Percentiles rank a stretch among this genome's conserved stretches.
These are phyloP conservation scores for Penicillium lividum DNA, from an alignment of 495 filamentous ascomycete genomes.

Conservation along the genomic window DNA sequence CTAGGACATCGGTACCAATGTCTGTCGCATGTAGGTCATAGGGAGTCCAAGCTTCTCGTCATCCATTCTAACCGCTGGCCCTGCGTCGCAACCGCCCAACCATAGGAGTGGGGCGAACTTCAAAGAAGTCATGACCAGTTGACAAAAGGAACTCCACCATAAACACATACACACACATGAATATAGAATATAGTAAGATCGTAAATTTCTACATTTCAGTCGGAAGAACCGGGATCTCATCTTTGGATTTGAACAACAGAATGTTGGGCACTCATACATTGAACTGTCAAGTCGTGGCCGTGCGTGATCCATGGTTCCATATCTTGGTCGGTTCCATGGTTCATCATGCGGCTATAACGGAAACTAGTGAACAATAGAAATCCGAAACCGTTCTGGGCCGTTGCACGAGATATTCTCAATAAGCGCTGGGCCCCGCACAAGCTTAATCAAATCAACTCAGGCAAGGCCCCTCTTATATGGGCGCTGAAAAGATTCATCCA, in stretches of 20 bases:
- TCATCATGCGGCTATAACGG: conserved; percentile 24
- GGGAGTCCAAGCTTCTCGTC: not conserved
- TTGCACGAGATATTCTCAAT: not conserved
- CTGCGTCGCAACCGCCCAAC: conserved; percentile 2
- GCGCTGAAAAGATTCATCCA: conserved; percentile 28
- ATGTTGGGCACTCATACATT: conserved; percentile 27
- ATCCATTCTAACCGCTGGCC: conserved; percentile 7
- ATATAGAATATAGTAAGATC: too few relatives aligned
- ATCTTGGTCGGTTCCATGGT: conserved; percentile 23
- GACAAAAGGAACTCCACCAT: too few relatives aligned
- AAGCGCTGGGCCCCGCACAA: conserved; percentile 15
- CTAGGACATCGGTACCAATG: conserved; percentile 4
- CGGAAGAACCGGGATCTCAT: conserved; percentile 4
- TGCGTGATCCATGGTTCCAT: conserved; percentile 3
- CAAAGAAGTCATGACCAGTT: not conserved
- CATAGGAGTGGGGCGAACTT: not conserved
- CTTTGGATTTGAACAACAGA: conserved; percentile 7
- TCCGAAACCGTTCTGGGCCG: conserved; percentile 1
- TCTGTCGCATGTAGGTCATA: conserved; percentile 4
- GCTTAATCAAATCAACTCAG: conserved; percentile 17
- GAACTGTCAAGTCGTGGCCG: conserved; percentile 1
- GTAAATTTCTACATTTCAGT: not conserved
- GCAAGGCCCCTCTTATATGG: conserved; percentile 17
- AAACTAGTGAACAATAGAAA: not conserved
- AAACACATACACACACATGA: too few relatives aligned